phyloP scores from a whole-genome alignment of 371 early-diverging fungal genomes.

The Capniomyces stellatus region DNA sequence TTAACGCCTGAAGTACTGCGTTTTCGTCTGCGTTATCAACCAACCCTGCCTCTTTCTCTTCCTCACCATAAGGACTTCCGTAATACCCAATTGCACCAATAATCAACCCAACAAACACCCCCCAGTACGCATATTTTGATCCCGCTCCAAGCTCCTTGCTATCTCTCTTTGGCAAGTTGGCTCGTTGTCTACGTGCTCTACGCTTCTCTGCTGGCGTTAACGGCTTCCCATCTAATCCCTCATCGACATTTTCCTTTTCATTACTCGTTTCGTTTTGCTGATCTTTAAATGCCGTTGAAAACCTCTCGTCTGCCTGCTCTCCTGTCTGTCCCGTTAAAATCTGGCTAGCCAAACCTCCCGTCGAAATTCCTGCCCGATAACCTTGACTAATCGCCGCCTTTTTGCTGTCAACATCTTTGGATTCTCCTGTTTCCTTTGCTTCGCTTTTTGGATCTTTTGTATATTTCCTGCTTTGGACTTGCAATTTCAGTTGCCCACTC shows the following conservation, averaged over 20 bases:
- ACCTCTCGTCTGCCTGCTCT: background rate
- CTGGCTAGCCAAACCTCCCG: background rate
- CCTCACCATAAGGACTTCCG: conserved; percentile 14
- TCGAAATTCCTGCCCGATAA: background rate
- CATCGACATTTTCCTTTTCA: conserved; percentile 3
- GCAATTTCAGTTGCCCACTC: too few relatives aligned
- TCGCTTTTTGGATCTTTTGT: too few relatives aligned
- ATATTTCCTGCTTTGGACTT: too few relatives aligned
- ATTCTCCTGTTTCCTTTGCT: too few relatives aligned
- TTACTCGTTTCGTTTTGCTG: background rate
- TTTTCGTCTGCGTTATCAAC: conserved; percentile 5
- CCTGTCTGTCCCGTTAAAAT: background rate
- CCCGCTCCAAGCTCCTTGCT: background rate
- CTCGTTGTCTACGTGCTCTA: conserved; percentile 22
- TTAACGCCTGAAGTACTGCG: conserved; percentile 13
- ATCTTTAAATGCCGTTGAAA: background rate
- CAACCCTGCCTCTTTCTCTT: conserved; percentile 13
- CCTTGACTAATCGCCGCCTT: too few relatives aligned
- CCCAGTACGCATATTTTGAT: conserved; percentile 1
- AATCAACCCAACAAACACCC: conserved; percentile 18
- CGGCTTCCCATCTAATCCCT: background rate
- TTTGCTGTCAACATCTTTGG: too few relatives aligned
- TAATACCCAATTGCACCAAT: conserved; percentile 23
- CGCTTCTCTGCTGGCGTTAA: conserved; percentile 19
- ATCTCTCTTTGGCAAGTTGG: conserved; percentile 12